A percentile compares a stretch with the other conserved stretches of the same genome.
Conservation (phyloP, 345 rosid genomes). For the Eucalyptus polybractea region DNA sequence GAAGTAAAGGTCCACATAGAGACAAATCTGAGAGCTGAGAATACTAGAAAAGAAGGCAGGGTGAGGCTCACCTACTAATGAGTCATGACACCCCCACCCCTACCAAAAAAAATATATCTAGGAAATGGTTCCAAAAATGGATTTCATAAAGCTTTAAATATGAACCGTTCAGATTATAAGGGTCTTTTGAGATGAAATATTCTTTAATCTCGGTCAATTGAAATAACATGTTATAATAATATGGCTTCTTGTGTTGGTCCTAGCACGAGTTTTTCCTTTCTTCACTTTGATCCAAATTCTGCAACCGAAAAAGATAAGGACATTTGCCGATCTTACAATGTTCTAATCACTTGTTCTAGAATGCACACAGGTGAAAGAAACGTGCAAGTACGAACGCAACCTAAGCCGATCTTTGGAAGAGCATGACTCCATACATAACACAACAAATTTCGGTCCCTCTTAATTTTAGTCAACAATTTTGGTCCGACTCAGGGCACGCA, state of each 20-base stretch:
- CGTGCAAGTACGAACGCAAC: neutral
- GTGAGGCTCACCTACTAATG: neutral
- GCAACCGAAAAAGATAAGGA: neutral
- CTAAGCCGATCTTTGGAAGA: neutral
- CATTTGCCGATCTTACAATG: neutral
- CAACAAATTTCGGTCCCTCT: neutral
- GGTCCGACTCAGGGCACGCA: neutral
- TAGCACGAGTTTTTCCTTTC: neutral
- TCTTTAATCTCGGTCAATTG: neutral
- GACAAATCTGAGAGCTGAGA: neutral
- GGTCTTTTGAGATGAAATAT: neutral
- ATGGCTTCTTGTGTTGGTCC: neutral
- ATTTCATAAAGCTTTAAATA: neutral
- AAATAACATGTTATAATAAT: neutral
- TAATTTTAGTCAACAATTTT: neutral
- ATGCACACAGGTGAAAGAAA: neutral
- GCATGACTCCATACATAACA: neutral
- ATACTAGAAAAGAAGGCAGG: neutral
- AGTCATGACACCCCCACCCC: neutral
- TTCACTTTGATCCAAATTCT: neutral
- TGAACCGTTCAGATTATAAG: neutral
- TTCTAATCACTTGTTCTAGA: neutral
- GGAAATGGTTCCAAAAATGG: neutral
- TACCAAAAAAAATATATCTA: neutral
- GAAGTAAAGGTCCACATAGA: neutral